Base-by-base conservation (phyloP, 2,329 filamentous ascomycete genomes). In the Diplodia mutila region DNA sequence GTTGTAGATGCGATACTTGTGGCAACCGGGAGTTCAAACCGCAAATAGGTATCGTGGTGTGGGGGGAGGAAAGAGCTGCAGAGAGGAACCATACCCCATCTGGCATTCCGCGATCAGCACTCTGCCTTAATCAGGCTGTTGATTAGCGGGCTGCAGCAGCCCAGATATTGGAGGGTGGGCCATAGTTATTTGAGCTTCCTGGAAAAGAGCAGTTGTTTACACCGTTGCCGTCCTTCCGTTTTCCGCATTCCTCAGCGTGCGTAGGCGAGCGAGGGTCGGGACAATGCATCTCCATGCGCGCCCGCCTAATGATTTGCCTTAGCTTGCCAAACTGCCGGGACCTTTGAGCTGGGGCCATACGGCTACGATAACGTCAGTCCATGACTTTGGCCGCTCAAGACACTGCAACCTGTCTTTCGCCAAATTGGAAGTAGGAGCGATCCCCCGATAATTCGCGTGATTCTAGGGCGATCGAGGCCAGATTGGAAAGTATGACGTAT, bases 171-270 rank as follows among this genome's bases (percentile, higher is more conserved):
- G n/a, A 63, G 51, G 27, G 59, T 25, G 39, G 39, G 8, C 14
- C 8, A 14, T 39, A 37, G 14, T 46, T 27, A 21, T 48, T 46
- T 32, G 37, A 21, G 16, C 11, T 16, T 59, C 25, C 37, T 18
- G 29, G 55, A 42, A 61, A 23, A 25, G 21, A 39, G 42, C 39
- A 51, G 32, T 25, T 37, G 59, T 63, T 37, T 34, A 51, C 42
- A 21, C 29, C 46, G 21, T 37, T 34, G 37, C 23, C 46, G 39
- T 48, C 57, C 57, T 61, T 61, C 57, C 57, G 57, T 27, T 61
- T 48, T 61, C 21, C 57, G 39, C 39, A 48, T 61, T 51, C 46
- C n/a, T 23, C 18, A 37, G 25, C 42, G 46, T 27, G 59, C 59
- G 9, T 51, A 51, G 42, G 59, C 59, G 25, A 59, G 37, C 23